These are phyloP conservation scores for Hypoxylon perforatum DNA, from an alignment of 495 filamentous ascomycete species.

Conservation along the genomic window DNA sequence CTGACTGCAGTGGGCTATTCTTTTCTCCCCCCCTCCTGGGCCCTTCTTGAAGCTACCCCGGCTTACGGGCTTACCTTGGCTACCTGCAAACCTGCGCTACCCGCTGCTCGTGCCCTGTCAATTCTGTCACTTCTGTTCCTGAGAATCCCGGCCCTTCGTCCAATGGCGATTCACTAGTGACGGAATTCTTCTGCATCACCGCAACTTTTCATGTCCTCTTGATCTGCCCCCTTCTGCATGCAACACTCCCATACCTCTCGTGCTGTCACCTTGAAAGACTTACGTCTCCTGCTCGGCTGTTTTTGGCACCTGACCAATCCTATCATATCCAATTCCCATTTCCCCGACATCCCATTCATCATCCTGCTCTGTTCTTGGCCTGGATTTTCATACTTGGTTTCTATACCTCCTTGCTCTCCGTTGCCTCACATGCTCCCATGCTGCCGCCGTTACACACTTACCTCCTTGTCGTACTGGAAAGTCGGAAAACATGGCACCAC, in stretches of 20 bases:
- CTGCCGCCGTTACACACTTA: slow-evolving; percentile 1
- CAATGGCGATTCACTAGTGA: slow-evolving; percentile 34
- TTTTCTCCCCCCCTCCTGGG: slow-evolving; percentile 1
- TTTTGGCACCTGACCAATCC: slow-evolving; percentile 23
- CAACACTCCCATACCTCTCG: slow-evolving; percentile 10
- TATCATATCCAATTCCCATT: slow-evolving; percentile 24
- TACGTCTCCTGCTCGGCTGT: slow-evolving; percentile 20
- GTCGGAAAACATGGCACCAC: slow-evolving; percentile 55
- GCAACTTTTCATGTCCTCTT: slow-evolving; percentile 36
- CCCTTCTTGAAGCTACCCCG: slow-evolving; percentile 16
- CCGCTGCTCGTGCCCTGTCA: slow-evolving; percentile 25
- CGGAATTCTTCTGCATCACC: slow-evolving; percentile 45
- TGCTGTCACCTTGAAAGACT: slow-evolving; percentile 1
- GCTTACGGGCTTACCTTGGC: slow-evolving; percentile 6
- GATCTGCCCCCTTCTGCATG: slow-evolving; percentile 33
- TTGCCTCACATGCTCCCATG: slow-evolving; percentile 38
- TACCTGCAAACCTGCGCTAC: slow-evolving; percentile 7
- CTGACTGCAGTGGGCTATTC: too few relatives aligned
- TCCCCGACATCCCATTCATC: slow-evolving; percentile 6
- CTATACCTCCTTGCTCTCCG: slow-evolving; percentile 10
- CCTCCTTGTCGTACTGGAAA: slow-evolving; percentile 25
- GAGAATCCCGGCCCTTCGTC: slow-evolving; percentile 37
- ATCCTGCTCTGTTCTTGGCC: slow-evolving; percentile 10
- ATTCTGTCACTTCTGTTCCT: slow-evolving; percentile 35
- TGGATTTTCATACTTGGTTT: slow-evolving; percentile 13